A percentile compares a stretch with the other conserved stretches of the same genome.
These are phyloP conservation scores for Saussurea involucrata DNA, from an alignment of 129 eudicot genomes.

Conservation along the genomic window DNA sequence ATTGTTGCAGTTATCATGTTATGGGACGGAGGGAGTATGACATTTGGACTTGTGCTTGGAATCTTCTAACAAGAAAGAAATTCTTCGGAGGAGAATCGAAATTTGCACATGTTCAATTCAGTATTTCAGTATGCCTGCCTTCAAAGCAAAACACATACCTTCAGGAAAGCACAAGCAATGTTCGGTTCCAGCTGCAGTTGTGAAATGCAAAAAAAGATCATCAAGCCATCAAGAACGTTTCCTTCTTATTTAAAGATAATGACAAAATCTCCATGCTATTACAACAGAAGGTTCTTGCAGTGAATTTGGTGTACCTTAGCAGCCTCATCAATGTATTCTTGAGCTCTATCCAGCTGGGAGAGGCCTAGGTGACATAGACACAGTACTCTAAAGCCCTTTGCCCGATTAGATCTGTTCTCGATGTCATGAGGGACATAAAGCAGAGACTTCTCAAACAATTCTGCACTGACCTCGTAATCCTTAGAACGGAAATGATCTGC, in stretches of 20 bases:
- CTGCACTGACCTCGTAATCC: conserved; percentile 81
- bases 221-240: not conserved
- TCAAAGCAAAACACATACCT: conserved; percentile 43
- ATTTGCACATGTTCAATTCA: not conserved
- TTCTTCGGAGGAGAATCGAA: not conserved
- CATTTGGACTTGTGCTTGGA: conserved; percentile 5
- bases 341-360: conserved; percentile 84
- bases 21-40: not conserved
- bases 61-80: not conserved
- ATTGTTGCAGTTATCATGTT: not conserved
- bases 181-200: conserved; percentile 93
- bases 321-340: conserved; percentile 97
- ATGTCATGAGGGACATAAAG: conserved; percentile 77
- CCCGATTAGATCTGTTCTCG: conserved; percentile 74
- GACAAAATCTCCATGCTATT: not conserved
- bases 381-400: conserved; percentile 88
- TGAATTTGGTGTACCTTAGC: conserved; percentile 55
- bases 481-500: conserved; percentile 81
- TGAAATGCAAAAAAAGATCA: too few relatives aligned
- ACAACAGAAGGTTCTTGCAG: not conserved
- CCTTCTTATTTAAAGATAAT: not conserved
- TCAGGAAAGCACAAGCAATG: conserved; percentile 78
- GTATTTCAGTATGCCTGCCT: not conserved
- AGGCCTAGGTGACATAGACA: conserved; percentile 83
- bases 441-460: conserved; percentile 85